phyloP scores from a whole-genome alignment of 495 filamentous ascomycete species.

The Tuber calosporum region DNA sequence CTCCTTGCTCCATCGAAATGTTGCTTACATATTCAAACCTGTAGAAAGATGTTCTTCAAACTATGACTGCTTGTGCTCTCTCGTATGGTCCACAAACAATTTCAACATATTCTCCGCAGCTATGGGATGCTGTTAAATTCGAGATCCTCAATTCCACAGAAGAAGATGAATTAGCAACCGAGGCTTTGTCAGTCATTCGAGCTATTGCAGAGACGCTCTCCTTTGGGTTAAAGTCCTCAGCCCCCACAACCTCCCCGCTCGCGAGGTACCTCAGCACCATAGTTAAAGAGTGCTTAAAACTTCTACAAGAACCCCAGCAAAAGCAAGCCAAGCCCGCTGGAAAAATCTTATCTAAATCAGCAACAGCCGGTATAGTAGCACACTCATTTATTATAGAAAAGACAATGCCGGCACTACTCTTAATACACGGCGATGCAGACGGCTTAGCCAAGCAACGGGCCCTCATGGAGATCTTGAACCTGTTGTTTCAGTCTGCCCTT shows the following conservation, averaged over 20 bases:
- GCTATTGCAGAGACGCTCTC: conserved; percentile 56
- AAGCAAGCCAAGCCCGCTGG: conserved; percentile 66
- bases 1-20: neutral
- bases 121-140: conserved; percentile 70
- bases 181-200: conserved; percentile 52
- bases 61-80: conserved; percentile 55
- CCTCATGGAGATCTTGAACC: conserved; percentile 57
- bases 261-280: conserved; percentile 58
- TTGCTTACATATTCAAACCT: neutral
- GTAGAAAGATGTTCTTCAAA: conserved; percentile 64
- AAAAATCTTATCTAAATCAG: conserved; percentile 54
- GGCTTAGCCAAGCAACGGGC: conserved; percentile 61
- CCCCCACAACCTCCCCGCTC: conserved; percentile 50
- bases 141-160: conserved; percentile 63
- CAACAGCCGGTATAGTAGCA: conserved; percentile 51
- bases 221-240: conserved; percentile 45
- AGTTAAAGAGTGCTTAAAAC: conserved; percentile 63
- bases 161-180: conserved; percentile 61
- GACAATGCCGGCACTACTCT: conserved; percentile 55
- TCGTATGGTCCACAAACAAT: conserved; percentile 58
- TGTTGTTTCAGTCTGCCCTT: conserved; percentile 54
- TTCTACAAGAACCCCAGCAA: conserved; percentile 66
- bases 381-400: conserved; percentile 53
- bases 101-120: conserved; percentile 59
- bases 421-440: conserved; percentile 58